These are phyloP conservation scores for Salvia sclarea DNA, from an alignment of 305 asterid genomes.

Conservation along the genomic window DNA sequence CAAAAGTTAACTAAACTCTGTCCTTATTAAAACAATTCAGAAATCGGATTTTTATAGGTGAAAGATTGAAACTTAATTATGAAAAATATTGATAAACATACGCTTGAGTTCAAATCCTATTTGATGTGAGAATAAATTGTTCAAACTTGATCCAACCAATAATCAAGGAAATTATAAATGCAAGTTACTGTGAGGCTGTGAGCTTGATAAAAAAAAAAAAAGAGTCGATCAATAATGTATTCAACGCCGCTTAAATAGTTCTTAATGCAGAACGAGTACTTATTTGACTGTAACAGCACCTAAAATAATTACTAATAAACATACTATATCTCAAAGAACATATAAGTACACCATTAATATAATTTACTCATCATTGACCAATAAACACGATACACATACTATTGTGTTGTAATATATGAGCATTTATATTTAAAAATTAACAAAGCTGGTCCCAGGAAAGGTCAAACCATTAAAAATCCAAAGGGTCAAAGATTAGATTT, in stretches of 20 bases:
- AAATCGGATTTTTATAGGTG: too few species aligned
- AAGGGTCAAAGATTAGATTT: slow-evolving; percentile 19
- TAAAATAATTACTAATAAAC: too few species aligned
- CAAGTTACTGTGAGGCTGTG: too few species aligned
- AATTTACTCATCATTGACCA: slow-evolving; percentile 19
- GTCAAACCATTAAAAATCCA: slow-evolving; percentile 24
- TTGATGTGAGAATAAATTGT: too few species aligned
- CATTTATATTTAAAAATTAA: neutral
- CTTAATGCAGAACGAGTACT: neutral
- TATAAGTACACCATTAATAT: neutral
- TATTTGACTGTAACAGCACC: neutral
- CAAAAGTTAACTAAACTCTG: too few species aligned
- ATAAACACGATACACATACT: neutral
- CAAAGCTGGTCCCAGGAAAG: slow-evolving; percentile 28
- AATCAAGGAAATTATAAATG: neutral
- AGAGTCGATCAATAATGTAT: neutral
- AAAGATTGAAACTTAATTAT: too few species aligned
- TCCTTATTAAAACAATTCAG: too few species aligned
- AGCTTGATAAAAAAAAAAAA: too few species aligned
- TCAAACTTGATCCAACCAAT: too few species aligned
- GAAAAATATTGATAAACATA: too few species aligned
- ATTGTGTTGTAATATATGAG: neutral
- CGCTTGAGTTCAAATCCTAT: too few species aligned
- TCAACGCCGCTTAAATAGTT: neutral
- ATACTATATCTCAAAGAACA: too few species aligned